Base-by-base conservation (phyloP, 2,329 filamentous ascomycete genomes). In the Domatiomyces globalis region DNA sequence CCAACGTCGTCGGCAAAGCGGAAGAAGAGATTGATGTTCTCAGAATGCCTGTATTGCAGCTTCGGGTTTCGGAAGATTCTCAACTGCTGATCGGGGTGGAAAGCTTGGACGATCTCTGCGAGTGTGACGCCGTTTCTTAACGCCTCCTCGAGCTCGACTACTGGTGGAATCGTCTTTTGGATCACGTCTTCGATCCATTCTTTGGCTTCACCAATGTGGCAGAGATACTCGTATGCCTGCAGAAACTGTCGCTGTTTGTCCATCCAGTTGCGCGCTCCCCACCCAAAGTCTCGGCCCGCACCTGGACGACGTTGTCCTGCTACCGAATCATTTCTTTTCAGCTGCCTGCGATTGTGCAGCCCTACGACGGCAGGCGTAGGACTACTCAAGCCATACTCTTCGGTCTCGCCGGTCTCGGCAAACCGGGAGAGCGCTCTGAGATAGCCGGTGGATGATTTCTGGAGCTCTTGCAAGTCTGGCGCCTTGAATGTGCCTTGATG, bases 111-210 rank as follows among this genome's bases (percentile, higher is more conserved):
- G 19, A 96, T 79, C 67, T 98, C 90, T 8, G 94, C 94, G 22
- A 98, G 74, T 0, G 89, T 96, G 5, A 98, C 87, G 47, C 92
- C 94, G 65, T 98, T 84, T 58, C 92, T 79, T 43, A 98, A 72
- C 12, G 87, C 87, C 67, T 98, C 89, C 65, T 98, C 92, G 1
- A 98, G 72, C 65, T 95, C 83, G 19, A 98, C 85, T 60, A 96
- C 95, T 0, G 90, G 85, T 2, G 92, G 89, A 39, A 98, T 87
- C 49, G 84, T 75, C 58, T 84, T 81, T 56, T 90, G 80, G 51
- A 92, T 87, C 54, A 95, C 80, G 65, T 94, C 81, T 64, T 98
- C 92, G 58, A 98, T 95, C 92, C 92, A 98, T 68, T 96, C 90
- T 66, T 96, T 96, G 19, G 92, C 92, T 72, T 98, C 92, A 66